These are phyloP conservation scores for Biscogniauxia marginata DNA, from an alignment of 2,329 filamentous ascomycete genomes.

Conservation along the genomic window DNA sequence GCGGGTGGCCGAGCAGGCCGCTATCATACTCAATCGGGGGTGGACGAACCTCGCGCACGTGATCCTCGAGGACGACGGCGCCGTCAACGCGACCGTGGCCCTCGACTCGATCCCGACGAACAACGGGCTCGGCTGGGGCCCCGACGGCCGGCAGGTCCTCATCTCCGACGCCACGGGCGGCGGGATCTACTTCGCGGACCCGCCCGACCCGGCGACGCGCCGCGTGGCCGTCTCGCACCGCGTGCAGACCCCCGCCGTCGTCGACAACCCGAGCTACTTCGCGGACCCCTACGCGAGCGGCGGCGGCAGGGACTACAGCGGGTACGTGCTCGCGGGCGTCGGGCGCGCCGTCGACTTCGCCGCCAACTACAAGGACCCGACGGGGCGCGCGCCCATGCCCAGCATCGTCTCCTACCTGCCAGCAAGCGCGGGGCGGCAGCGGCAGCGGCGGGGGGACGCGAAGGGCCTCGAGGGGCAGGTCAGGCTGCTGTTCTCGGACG, in stretches of 20 bases:
- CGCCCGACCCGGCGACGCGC: slow-evolving; percentile 26
- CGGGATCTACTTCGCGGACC: slow-evolving; percentile 41
- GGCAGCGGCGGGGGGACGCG: slow-evolving; percentile 22
- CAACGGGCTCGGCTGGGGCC: slow-evolving; percentile 56
- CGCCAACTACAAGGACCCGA: slow-evolving; percentile 29
- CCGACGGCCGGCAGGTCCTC: slow-evolving; percentile 38
- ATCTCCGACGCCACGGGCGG: slow-evolving; percentile 46
- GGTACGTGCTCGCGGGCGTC: slow-evolving; percentile 52
- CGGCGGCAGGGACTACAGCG: slow-evolving; percentile 47
- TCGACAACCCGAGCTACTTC: slow-evolving; percentile 61
- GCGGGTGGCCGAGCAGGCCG: slow-evolving; percentile 47
- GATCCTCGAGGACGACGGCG: slow-evolving; percentile 36
- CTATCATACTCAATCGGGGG: slow-evolving; percentile 30
- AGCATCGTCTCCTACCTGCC: slow-evolving; percentile 44
- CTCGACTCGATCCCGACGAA: slow-evolving; percentile 48
- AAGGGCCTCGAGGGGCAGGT: too few species aligned
- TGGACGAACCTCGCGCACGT: slow-evolving; percentile 53
- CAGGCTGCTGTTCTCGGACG: slow-evolving; percentile 54
- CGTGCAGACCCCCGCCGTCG: slow-evolving; percentile 42
- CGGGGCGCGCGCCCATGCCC: slow-evolving; percentile 39
- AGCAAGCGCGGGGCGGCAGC: slow-evolving; percentile 8
- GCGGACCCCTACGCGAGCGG: slow-evolving; percentile 47
- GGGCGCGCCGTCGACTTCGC: slow-evolving; percentile 39
- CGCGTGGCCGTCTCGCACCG: slow-evolving; percentile 42
- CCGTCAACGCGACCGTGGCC: slow-evolving; percentile 43